These are phyloP conservation scores for Thielaviopsis musarum DNA, from an alignment of 2,329 filamentous ascomycete genomes.

Conservation along the genomic window DNA sequence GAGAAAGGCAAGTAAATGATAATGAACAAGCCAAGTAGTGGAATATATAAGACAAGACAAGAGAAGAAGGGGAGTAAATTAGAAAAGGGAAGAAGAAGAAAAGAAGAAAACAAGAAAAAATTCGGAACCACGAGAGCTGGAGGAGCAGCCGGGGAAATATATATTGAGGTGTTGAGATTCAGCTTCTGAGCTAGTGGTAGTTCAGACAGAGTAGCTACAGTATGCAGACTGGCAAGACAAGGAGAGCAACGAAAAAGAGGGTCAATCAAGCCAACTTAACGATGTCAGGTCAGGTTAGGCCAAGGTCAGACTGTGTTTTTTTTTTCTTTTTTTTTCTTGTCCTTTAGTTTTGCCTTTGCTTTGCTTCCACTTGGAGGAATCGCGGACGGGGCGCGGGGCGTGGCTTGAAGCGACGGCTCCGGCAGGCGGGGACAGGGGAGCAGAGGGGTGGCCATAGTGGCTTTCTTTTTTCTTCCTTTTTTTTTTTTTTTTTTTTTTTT, in stretches of 20 bases:
- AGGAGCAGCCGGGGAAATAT: neutral
- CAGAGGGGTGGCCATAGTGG: neutral
- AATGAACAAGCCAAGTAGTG: conserved; percentile 10
- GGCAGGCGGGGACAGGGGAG: neutral
- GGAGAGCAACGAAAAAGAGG: neutral
- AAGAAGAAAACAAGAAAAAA: neutral
- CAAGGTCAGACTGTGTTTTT: neutral
- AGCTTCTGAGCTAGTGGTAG: neutral
- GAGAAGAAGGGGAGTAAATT: conserved; percentile 27
- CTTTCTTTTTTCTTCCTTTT: too few species aligned
- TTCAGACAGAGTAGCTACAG: too few species aligned
- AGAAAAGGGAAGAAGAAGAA: neutral
- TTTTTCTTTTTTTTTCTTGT: neutral
- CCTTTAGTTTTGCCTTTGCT: neutral
- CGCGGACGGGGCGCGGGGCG: neutral
- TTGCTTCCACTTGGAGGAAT: neutral
- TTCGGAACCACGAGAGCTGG: neutral
- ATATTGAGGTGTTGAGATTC: neutral
- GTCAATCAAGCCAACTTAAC: neutral
- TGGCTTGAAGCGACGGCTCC: neutral
- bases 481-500: too few species aligned
- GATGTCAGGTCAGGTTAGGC: neutral
- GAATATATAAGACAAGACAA: conserved; percentile 13
- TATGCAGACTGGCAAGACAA: neutral
- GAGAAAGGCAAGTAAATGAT: neutral